Evolutionary conservation across 1,284 basidiomycete genomes (phyloP), one percentile per base, ranked within the genome.

Genomic region (Apiotrichum montevideense): DNA sequence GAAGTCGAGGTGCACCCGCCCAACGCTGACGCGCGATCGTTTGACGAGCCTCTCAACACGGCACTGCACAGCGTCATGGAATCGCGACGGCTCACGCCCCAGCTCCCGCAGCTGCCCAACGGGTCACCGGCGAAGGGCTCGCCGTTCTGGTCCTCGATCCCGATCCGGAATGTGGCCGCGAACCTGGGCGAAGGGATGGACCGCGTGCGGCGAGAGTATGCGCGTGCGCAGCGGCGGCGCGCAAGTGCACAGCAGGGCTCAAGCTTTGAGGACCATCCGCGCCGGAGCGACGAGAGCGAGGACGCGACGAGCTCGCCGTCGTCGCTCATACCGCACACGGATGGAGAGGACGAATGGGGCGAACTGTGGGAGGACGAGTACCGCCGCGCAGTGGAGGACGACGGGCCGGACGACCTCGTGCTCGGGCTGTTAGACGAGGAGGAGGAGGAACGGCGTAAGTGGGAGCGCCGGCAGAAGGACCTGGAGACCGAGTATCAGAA

Each of bases 61-160:
- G 88, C 89, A 1, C 81, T 92, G 58, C 79, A 83, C 4, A 83
- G 81, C 0, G 82, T 82, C 21, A 78, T 90, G 44, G 84, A 84
- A 37, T 71, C 80, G 3, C 13, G 37, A 46, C 80, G 80, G 6
- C 72, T 57, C 6, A 50, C 78, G 1, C 77, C 75, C 0, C 80
- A 83, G 62, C 78, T 90, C 1, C 89, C 90, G 0, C 87, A 88
- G 81, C 79, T 88, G 43, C 88, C 89, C 0, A 89, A 91, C 67
- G 86, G 87, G 34, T 71, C 79, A 15, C 68, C 72, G 2, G 35
- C 48, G 33, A 59, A 62, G 34, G 44, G 51, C 14, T 46, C 57
- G 15, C 58, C 60, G 14, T 42, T 41, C 41, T 73, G 71, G 68
- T 51, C 64, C 29, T 52, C 57, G 11, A 68, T 74, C 9, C 76